Evolutionary conservation across 768 basidiomycete species (phyloP).

Genomic region (Hortiboletus flavorubellus): DNA sequence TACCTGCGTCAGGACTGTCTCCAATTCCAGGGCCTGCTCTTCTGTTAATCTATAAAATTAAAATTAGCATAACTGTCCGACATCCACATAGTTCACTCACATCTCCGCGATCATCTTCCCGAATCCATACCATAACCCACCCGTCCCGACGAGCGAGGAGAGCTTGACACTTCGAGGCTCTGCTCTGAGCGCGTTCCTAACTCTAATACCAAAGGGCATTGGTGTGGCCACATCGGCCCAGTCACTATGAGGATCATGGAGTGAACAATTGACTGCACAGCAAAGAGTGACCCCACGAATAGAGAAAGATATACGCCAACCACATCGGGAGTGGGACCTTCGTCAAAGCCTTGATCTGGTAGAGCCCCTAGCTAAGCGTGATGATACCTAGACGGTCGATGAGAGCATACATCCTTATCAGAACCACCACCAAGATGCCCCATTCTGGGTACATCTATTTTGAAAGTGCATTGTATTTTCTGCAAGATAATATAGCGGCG

Average conservation of each 20-base stretch:
- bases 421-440: slow-evolving; percentile 87
- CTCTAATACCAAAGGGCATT: slow-evolving; percentile 66
- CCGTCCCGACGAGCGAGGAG: slow-evolving; percentile 78
- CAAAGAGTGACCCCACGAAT: slow-evolving; percentile 47
- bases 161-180: slow-evolving; percentile 84
- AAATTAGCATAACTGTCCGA: not conserved
- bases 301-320: slow-evolving; percentile 84
- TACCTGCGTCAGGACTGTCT: slow-evolving; percentile 67
- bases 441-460: slow-evolving; percentile 77
- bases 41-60: slow-evolving; percentile 61
- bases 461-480: slow-evolving; percentile 95
- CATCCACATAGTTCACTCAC: slow-evolving; percentile 39
- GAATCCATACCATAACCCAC: slow-evolving; percentile 90
- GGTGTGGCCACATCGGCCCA: slow-evolving; percentile 91
- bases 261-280: not conserved
- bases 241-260: slow-evolving; percentile 46
- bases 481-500: slow-evolving; percentile 26
- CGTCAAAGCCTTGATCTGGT: slow-evolving; percentile 69
- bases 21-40: slow-evolving; percentile 67
- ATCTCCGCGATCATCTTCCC: slow-evolving; percentile 83
- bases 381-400: not conserved
- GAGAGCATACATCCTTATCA: slow-evolving; percentile 68
- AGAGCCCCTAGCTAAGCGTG: slow-evolving; percentile 6
- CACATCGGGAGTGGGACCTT: slow-evolving; percentile 88
- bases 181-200: slow-evolving; percentile 84